A percentile compares a stretch with the other conserved stretches of the same genome.
These are phyloP conservation scores for Ettlia oleoabundans DNA, from an alignment of 139 green algal species.

Conservation along the genomic window DNA sequence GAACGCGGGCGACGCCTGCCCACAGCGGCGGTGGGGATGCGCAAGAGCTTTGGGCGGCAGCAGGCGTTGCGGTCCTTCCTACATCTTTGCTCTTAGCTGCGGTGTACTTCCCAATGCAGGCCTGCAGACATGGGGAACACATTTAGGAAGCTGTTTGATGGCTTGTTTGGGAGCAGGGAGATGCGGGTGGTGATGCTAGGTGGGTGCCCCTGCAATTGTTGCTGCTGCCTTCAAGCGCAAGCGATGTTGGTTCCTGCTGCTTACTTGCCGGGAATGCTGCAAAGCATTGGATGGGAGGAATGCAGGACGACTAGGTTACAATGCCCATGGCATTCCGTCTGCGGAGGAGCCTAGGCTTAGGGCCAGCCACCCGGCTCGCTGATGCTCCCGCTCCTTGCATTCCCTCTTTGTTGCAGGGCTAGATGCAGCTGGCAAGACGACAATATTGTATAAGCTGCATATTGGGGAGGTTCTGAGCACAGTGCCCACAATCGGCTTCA, in stretches of 20 bases:
- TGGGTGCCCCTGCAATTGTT: slow-evolving; percentile 12
- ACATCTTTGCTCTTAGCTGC: not conserved
- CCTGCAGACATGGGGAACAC: slow-evolving; percentile 70
- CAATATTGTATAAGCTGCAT: slow-evolving; percentile 98
- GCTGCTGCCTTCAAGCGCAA: not conserved
- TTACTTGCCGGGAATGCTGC: no score
- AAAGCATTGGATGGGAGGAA: not conserved
- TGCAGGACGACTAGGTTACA: no score
- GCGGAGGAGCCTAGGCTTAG: no score
- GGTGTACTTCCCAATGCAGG: not conserved
- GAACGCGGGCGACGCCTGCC: no score
- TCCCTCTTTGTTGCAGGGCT: slow-evolving; percentile 60
- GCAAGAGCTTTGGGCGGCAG: no score
- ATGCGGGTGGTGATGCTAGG: slow-evolving; percentile 94
- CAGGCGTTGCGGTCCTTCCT: not conserved
- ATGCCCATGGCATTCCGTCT: no score
- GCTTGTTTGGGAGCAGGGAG: slow-evolving; percentile 88
- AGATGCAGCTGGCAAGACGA: slow-evolving; percentile 98
- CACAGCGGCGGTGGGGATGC: no score
- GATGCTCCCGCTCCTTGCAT: not conserved
- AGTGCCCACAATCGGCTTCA: slow-evolving; percentile 90
- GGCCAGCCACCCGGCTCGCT: not conserved
- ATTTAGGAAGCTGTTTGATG: slow-evolving; percentile 78
- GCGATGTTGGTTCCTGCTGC: no score
- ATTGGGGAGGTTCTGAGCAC: slow-evolving; percentile 95